A percentile compares a stretch with the other conserved stretches of the same genome.
phyloP scores from a whole-genome alignment of 2,329 filamentous ascomycete species.

The Neopestalotiopsis rosae region DNA sequence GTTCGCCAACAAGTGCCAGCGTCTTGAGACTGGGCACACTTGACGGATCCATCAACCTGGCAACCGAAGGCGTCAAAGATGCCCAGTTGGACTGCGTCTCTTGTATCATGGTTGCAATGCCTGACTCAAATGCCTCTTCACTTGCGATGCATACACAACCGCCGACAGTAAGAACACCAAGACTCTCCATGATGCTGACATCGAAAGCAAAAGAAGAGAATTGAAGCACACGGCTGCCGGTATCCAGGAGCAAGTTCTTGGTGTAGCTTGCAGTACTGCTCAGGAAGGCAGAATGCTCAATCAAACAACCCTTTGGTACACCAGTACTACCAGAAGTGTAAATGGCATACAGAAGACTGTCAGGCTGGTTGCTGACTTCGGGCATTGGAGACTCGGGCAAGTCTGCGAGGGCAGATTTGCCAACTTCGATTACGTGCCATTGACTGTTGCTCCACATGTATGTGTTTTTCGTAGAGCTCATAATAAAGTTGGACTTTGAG shows the following conservation, averaged over 20 bases:
- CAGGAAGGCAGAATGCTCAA: slow-evolving; percentile 16
- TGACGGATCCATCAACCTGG: slow-evolving; percentile 12
- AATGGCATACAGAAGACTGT: slow-evolving; percentile 14
- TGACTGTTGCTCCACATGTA: neutral
- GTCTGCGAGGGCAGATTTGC: neutral
- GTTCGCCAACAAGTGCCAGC: slow-evolving; percentile 17
- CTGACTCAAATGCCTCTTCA: slow-evolving; percentile 8
- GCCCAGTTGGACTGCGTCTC: slow-evolving; percentile 17
- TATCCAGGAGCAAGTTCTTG: slow-evolving; percentile 48
- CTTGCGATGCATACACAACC: slow-evolving; percentile 18
- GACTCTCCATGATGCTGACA: slow-evolving; percentile 16
- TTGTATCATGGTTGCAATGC: slow-evolving; percentile 16
- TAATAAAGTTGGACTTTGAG: slow-evolving; percentile 1
- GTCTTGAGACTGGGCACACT: slow-evolving; percentile 16
- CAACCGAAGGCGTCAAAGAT: slow-evolving; percentile 17
- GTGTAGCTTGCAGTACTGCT: slow-evolving; percentile 7
- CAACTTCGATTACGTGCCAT: neutral
- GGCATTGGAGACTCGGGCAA: neutral
- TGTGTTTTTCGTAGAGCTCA: neutral
- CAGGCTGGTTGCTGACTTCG: neutral
- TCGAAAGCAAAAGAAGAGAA: slow-evolving; percentile 22
- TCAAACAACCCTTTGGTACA: slow-evolving; percentile 20
- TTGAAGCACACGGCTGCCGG: slow-evolving; percentile 43
- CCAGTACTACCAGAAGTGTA: slow-evolving; percentile 22
- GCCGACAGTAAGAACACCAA: slow-evolving; percentile 11